Evolutionary conservation across 2,329 filamentous ascomycete genomes (phyloP).

Genomic region (Pseudogymnoascus sp.): DNA sequence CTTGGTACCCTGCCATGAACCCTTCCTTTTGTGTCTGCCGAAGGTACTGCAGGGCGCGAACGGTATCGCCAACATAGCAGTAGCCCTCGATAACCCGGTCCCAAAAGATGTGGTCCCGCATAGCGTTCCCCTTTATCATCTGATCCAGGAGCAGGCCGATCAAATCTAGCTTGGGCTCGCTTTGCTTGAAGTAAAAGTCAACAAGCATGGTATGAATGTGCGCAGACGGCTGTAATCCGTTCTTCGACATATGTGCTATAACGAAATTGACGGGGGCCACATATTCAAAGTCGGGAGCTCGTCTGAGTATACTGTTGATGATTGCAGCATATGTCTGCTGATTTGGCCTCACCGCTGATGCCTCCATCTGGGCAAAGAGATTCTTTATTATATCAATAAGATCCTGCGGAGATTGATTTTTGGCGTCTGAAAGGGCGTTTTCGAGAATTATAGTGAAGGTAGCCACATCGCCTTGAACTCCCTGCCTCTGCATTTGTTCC

Average conservation of each 20-base stretch:
- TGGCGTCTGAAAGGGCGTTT: constrained; percentile 41
- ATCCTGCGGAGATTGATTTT: constrained; percentile 36
- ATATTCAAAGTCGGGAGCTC: constrained; percentile 35
- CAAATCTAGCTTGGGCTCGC: constrained; percentile 51
- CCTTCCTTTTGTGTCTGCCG: constrained; percentile 33
- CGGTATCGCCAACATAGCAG: constrained; percentile 44
- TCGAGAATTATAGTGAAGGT: constrained; percentile 71
- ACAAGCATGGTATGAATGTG: constrained; percentile 71
- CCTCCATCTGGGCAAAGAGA: constrained; percentile 52
- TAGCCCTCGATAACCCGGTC: constrained; percentile 65
- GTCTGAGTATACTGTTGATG: constrained; percentile 53
- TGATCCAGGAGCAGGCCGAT: constrained; percentile 53
- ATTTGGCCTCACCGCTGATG: constrained; percentile 51
- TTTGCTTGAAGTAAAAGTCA: constrained; percentile 55
- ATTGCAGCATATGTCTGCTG: constrained; percentile 61
- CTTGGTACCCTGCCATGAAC: constrained; percentile 22
- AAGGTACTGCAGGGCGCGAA: constrained; percentile 44
- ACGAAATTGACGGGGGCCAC: constrained; percentile 49
- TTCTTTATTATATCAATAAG: constrained; percentile 45
- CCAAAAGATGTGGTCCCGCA: constrained; percentile 55
- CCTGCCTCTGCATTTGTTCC: constrained; percentile 48
- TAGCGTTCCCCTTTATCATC: constrained; percentile 30
- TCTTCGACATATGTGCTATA: constrained; percentile 52
- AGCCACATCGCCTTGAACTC: constrained; percentile 52
- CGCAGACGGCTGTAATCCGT: constrained; percentile 46